A percentile compares a stretch with the other conserved stretches of the same genome.
These are phyloP conservation scores for Yamadazyma tumulicola DNA, from an alignment of 805 yeast genomes.

Conservation along the genomic window DNA sequence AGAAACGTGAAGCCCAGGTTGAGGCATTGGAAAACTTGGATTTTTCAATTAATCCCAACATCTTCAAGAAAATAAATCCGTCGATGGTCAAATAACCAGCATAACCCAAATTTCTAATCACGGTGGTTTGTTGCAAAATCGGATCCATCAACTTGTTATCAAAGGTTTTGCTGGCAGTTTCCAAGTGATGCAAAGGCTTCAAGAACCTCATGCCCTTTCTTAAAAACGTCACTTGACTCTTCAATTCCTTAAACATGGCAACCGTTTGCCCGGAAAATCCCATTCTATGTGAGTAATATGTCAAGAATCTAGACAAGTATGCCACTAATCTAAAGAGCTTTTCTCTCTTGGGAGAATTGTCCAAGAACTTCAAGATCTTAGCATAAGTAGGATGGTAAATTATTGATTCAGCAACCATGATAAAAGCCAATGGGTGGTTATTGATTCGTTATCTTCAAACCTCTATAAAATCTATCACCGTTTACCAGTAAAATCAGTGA, in stretches of 20 bases:
- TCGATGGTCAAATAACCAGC: slow-evolving; percentile 64
- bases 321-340: slow-evolving; percentile 76
- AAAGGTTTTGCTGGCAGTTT: slow-evolving; percentile 61
- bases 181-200: slow-evolving; percentile 72
- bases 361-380: slow-evolving; percentile 60
- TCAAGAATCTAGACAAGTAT: slow-evolving; percentile 71
- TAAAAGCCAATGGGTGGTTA: no score
- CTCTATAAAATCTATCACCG: no score
- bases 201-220: slow-evolving; percentile 83
- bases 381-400: slow-evolving; percentile 71
- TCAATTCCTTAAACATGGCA: slow-evolving; percentile 51
- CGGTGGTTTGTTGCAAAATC: slow-evolving; percentile 48
- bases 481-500: no score
- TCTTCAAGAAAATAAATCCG: slow-evolving; percentile 57
- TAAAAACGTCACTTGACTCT: slow-evolving; percentile 59
- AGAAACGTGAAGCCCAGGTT: slow-evolving; percentile 62
- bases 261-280: slow-evolving; percentile 51
- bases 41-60: slow-evolving; percentile 52
- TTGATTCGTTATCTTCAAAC: no score
- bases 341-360: slow-evolving; percentile 72
- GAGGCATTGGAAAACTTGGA: slow-evolving; percentile 49
- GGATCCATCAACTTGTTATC: slow-evolving; percentile 71
- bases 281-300: slow-evolving; percentile 55
- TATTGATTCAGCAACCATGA: slow-evolving; percentile 46
- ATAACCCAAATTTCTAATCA: slow-evolving; percentile 57